A percentile compares a stretch with the other conserved stretches of the same genome.
Conservation (phyloP, 139 green algal species). For the Haematococcus lacustris region DNA sequence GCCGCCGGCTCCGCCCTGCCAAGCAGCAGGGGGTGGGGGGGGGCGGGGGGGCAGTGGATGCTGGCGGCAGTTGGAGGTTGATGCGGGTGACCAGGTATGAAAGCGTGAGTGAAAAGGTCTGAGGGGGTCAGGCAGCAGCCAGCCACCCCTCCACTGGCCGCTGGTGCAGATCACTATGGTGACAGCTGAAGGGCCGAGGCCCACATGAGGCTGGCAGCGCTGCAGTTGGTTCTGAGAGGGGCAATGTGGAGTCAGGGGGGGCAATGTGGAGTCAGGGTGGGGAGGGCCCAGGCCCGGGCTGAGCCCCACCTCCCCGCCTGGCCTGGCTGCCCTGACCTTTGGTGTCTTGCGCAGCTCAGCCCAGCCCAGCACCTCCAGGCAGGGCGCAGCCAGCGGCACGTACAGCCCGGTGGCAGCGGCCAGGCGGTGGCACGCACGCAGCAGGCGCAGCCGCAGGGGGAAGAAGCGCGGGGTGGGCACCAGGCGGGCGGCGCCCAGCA, state of each 20-base stretch:
- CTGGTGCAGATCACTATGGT: no score
- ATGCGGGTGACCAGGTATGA: not conserved
- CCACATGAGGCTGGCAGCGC: no score
- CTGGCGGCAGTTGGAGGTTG: no score
- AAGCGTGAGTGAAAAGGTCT: not conserved
- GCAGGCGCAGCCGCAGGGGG: conserved; percentile 74
- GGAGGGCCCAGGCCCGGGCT: no score
- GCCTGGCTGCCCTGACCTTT: conserved; percentile 12
- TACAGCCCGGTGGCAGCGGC: conserved; percentile 50
- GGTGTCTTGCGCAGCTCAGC: conserved; percentile 42
- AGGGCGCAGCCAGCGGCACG: conserved; percentile 69
- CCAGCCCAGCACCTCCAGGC: conserved; percentile 83
- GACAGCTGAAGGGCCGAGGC: no score
- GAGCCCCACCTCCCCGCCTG: not conserved
- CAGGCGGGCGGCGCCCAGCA: conserved; percentile 69
- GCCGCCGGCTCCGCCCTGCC: conserved; percentile 14
- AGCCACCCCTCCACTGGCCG: not conserved
- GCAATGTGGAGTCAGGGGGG: no score
- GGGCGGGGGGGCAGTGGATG: no score
- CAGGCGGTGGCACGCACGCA: conserved; percentile 46
- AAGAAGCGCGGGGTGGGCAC: conserved; percentile 87
- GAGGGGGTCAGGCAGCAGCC: not conserved
- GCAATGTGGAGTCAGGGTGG: no score
- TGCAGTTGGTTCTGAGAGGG: no score
- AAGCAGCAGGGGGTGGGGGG: no score